phyloP scores from a whole-genome alignment of 2,329 filamentous ascomycete species.

The Fusarium subglutinans region DNA sequence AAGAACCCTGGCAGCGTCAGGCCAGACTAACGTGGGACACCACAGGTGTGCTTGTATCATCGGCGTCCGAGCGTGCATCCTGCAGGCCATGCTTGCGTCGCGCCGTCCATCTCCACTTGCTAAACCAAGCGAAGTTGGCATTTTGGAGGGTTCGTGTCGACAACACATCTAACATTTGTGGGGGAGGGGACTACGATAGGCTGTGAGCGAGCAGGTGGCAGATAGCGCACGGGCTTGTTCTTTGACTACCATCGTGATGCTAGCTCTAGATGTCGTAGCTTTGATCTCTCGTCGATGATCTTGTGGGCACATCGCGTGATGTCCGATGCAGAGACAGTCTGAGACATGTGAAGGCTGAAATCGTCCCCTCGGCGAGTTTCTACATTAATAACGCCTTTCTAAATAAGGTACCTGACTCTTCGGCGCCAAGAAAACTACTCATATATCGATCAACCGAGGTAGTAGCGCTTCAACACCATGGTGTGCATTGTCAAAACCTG shows the following conservation, averaged over 20 bases:
- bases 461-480: background rate
- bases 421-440: background rate
- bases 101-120: constrained; percentile 31
- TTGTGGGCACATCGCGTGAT: constrained; percentile 30
- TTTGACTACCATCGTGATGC: constrained; percentile 6
- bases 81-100: constrained; percentile 40
- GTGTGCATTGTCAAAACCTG: background rate
- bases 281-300: constrained; percentile 17
- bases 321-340: background rate
- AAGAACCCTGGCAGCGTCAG: constrained; percentile 8
- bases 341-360: constrained; percentile 25
- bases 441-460: background rate
- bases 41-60: constrained; percentile 26
- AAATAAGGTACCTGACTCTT: background rate
- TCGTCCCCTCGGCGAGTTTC: background rate
- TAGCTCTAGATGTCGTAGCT: constrained; percentile 8
- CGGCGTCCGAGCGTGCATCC: constrained; percentile 39
- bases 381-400: constrained; percentile 13
- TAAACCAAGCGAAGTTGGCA: constrained; percentile 23
- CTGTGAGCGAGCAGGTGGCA: background rate
- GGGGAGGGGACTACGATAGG: constrained; percentile 29
- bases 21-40: background rate
- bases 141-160: constrained; percentile 35
- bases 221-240: constrained; percentile 9
- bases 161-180: constrained; percentile 30